These are phyloP conservation scores for Hibiscus trionum DNA, from an alignment of 345 rosid genomes.

Conservation along the genomic window DNA sequence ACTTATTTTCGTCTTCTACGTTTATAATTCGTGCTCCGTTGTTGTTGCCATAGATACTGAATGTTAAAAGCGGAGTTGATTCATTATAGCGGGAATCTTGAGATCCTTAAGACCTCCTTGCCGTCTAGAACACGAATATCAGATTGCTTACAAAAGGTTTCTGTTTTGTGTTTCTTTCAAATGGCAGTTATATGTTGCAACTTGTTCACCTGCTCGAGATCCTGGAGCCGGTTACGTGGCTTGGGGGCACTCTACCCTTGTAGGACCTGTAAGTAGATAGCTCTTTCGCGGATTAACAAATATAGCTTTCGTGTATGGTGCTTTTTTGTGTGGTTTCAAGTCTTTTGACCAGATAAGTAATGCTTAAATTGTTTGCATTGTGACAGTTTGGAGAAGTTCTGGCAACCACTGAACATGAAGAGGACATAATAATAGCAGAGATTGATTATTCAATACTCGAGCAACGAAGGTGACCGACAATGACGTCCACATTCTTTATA, in stretches of 20 bases:
- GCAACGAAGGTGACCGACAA: constrained; percentile 47
- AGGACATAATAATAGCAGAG: constrained; percentile 69
- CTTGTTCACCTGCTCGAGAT: constrained; percentile 93
- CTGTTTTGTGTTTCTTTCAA: constrained; percentile 4
- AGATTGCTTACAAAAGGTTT: neutral
- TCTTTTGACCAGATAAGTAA: neutral
- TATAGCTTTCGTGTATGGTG: neutral
- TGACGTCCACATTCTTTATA: neutral
- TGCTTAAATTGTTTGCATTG: neutral
- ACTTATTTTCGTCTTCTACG: neutral
- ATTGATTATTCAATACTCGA: constrained; percentile 73
- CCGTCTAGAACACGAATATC: neutral
- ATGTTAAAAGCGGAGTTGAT: neutral
- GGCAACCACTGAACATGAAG: constrained; percentile 77
- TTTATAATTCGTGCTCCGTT: neutral
- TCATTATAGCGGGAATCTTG: neutral
- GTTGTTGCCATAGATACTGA: neutral
- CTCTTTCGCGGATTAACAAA: neutral
- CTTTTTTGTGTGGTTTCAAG: neutral
- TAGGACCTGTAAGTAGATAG: constrained; percentile 72
- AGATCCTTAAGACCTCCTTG: neutral
- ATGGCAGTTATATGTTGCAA: constrained; percentile 79
- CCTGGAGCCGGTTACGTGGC: constrained; percentile 67
- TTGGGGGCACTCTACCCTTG: constrained; percentile 97
- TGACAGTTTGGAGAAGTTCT: constrained; percentile 86